Base-by-base conservation (phyloP, 768 basidiomycete genomes). In the Russula sp. region DNA sequence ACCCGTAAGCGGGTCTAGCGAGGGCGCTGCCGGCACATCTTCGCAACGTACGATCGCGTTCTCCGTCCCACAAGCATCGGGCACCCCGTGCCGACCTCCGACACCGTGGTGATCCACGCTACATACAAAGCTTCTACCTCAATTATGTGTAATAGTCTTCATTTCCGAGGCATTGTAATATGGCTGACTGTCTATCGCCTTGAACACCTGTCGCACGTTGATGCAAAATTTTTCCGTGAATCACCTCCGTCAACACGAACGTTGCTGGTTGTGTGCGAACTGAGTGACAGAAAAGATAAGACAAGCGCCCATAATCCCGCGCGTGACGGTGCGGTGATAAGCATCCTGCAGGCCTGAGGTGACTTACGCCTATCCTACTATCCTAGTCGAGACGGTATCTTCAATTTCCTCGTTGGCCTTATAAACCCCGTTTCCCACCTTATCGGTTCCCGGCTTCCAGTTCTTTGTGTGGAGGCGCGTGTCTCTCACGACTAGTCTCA, bases 11-110 rank as follows among this genome's bases (percentile, higher is more conserved):
- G 58, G 64, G 49, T 34, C 54, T 8, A 53, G 51, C 14, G 64
- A 62, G 20, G 64, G 53, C 18, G 22, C 16, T 22, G 39, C 53
- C 11, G 57, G 25, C 7, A 57, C 50, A n/a, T 52, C 60, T 39
- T 54, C 57, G 32, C 39, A 41, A 53, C 59, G 50, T 38, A 57
- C 50, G 22, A 61, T 62, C 29, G 39, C 45, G 22, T 65, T 59
- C 42, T 36, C 65, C 7, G 20, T 35, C 10, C 53, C 59, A 7
- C 63, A 59, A 35, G 35, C 43, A 43, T 56, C 43, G 16, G 45
- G 38, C 45, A 45, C 29, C 11, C n/a, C 51, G 16, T 46, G 5
- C 22, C 45, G 43, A 58, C 34, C 45, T 5, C 10, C 49, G 25
- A 48, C 45, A 29, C 51, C 43, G n/a, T 4, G 34, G 20, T 62